phyloP scores from a whole-genome alignment of 352 stramenopile genomes.

The Ophiocytium majus region DNA sequence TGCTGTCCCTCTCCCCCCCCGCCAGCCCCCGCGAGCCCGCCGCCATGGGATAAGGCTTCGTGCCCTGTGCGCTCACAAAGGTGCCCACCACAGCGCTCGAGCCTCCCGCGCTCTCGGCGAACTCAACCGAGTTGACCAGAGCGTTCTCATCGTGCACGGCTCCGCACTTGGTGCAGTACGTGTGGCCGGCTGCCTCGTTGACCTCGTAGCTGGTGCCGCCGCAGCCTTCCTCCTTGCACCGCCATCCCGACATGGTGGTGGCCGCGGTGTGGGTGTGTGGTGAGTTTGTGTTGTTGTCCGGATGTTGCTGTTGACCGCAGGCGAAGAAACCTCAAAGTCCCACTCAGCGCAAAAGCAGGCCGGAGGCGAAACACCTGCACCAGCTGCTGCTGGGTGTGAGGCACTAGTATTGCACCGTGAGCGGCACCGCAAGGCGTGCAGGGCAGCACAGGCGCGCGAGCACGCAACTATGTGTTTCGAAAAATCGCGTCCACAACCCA shows the following conservation, averaged over 20 bases:
- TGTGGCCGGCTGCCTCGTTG: constrained; percentile 26
- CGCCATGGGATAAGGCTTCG: constrained; percentile 29
- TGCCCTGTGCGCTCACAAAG: constrained; percentile 37
- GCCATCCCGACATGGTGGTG: neutral
- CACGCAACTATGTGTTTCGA: too few relatives aligned
- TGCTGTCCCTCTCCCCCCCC: constrained; percentile 27
- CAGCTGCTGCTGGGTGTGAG: too few relatives aligned
- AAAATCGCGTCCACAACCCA: too few relatives aligned
- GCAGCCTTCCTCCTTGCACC: constrained; percentile 25
- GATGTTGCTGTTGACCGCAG: too few relatives aligned
- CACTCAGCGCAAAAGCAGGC: too few relatives aligned
- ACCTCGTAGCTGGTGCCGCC: constrained; percentile 33
- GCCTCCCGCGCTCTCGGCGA: constrained; percentile 40
- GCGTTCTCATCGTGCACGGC: constrained; percentile 46
- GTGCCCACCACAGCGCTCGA: constrained; percentile 43
- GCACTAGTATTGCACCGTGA: too few relatives aligned
- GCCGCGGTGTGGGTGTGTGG: too few relatives aligned
- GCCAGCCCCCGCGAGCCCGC: constrained; percentile 23
- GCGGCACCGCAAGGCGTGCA: too few relatives aligned
- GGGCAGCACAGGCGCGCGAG: too few relatives aligned
- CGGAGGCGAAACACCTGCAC: too few relatives aligned
- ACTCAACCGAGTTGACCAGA: constrained; percentile 47
- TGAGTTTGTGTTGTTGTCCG: too few relatives aligned
- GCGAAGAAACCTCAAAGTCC: too few relatives aligned
- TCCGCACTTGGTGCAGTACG: constrained; percentile 29